Conservation (phyloP, 768 basidiomycete genomes). For the Russula griseocarnosa region DNA sequence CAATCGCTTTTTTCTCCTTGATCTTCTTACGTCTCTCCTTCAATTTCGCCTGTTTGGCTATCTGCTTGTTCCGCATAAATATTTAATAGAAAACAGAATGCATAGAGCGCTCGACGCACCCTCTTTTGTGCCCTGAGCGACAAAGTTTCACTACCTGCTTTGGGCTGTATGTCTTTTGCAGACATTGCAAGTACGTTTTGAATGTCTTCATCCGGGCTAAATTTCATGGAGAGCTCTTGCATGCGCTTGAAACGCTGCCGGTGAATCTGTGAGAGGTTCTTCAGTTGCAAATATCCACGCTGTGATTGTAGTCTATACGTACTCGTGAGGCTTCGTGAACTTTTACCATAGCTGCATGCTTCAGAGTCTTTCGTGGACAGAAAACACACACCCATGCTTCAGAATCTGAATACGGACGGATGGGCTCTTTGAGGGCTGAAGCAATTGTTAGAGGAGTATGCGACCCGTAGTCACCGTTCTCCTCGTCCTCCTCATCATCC, state of each 20-base stretch:
- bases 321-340: slow-evolving; percentile 53
- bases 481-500: slow-evolving; percentile 31
- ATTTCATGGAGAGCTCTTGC: slow-evolving; percentile 39
- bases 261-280: slow-evolving; percentile 49
- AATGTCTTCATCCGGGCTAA: slow-evolving; percentile 47
- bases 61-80: slow-evolving; percentile 35
- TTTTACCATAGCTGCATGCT: slow-evolving; percentile 51
- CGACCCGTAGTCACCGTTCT: slow-evolving; percentile 32
- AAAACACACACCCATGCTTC: slow-evolving; percentile 57
- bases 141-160: slow-evolving; percentile 19
- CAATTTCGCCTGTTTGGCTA: slow-evolving; percentile 43
- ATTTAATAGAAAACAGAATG: neutral
- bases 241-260: slow-evolving; percentile 55
- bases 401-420: slow-evolving; percentile 56
- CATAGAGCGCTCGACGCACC: slow-evolving; percentile 38
- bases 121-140: slow-evolving; percentile 65
- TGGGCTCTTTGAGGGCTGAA: slow-evolving; percentile 58
- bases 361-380: slow-evolving; percentile 72
- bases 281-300: neutral
- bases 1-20: slow-evolving; percentile 44
- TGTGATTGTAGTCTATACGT: slow-evolving; percentile 47
- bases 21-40: slow-evolving; percentile 48
- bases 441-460: slow-evolving; percentile 49
- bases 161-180: slow-evolving; percentile 8
- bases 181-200: slow-evolving; percentile 35